A percentile compares a stretch with the other conserved stretches of the same genome.
Evolutionary conservation across 306 rosid genomes (phyloP).

Genomic region (Cucurbita argyrosperma): DNA sequence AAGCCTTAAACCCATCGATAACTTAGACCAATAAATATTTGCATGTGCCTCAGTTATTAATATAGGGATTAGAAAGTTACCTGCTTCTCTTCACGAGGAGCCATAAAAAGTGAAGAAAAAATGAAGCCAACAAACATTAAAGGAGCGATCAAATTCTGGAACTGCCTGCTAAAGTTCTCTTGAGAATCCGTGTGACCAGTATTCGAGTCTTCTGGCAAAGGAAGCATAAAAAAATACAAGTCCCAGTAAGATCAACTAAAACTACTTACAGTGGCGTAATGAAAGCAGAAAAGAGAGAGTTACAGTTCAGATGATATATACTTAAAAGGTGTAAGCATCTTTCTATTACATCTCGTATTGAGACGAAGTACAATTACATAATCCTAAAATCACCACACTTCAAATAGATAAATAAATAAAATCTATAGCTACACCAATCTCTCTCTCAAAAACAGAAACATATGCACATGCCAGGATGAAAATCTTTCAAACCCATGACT

Average conservation of each 20-base stretch:
- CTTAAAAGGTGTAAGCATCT: not conserved
- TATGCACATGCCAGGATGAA: not conserved
- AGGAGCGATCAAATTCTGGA: conserved; percentile 37
- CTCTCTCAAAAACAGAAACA: not conserved
- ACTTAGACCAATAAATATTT: not conserved
- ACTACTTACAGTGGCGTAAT: not conserved
- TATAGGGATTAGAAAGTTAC: conserved; percentile 13
- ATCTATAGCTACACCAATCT: not conserved
- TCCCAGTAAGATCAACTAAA: not conserved
- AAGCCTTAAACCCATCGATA: not conserved
- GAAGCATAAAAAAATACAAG: not conserved
- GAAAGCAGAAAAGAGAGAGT: not conserved
- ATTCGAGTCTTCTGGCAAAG: conserved; percentile 51
- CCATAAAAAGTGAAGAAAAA: conserved; percentile 31
- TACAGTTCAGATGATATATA: not conserved
- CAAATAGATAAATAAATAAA: not conserved
- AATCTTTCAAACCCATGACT: not conserved
- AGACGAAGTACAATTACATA: not conserved
- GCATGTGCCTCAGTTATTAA: not conserved
- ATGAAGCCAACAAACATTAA: conserved; percentile 37
- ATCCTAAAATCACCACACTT: not conserved
- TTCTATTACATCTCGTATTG: not conserved
- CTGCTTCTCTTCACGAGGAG: conserved; percentile 58
- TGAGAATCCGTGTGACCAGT: conserved; percentile 39
- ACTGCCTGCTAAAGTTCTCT: conserved; percentile 36